Percentiles rank a stretch among this genome's conserved stretches.
Conservation (phyloP, 2,329 filamentous ascomycete genomes). For the Aureobasidium sp. region DNA sequence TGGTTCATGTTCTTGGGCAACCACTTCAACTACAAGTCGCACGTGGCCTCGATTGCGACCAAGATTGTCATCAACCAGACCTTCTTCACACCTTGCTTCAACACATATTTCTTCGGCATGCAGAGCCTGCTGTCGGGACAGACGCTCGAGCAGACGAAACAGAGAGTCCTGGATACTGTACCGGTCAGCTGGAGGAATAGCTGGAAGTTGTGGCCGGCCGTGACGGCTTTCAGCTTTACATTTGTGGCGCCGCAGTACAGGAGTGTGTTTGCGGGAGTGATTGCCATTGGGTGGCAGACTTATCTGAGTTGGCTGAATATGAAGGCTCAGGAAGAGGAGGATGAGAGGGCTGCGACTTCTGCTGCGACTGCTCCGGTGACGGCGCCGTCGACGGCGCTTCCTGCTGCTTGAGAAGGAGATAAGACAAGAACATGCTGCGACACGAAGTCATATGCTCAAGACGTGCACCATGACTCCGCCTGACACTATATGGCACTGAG, state of each 20-base stretch:
- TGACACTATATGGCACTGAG: not conserved
- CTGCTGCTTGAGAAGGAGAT: not conserved
- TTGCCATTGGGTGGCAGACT: conserved; percentile 88
- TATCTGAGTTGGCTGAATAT: conserved; percentile 79
- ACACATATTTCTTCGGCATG: conserved; percentile 48
- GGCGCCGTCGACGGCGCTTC: not conserved
- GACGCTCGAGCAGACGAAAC: conserved; percentile 54
- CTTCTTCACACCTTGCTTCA: conserved; percentile 64
- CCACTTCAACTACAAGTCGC: conserved; percentile 77
- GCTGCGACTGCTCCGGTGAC: not conserved
- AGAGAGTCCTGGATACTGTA: conserved; percentile 67
- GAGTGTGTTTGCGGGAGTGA: conserved; percentile 65
- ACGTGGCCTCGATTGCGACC: conserved; percentile 59
- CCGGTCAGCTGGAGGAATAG: conserved; percentile 71
- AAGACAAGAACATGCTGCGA: too few relatives aligned
- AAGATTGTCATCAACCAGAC: conserved; percentile 78
- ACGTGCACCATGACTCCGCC: too few relatives aligned
- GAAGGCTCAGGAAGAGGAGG: conserved; percentile 56
- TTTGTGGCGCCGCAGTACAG: conserved; percentile 74
- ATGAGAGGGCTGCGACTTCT: not conserved
- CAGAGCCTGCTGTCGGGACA: conserved; percentile 51
- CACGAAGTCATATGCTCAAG: not conserved
- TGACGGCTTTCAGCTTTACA: conserved; percentile 82
- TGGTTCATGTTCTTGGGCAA: conserved; percentile 78
- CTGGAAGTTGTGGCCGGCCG: conserved; percentile 80